These are phyloP conservation scores for Cercospora sp. DNA, from an alignment of 2,329 filamentous ascomycete species.

Conservation along the genomic window DNA sequence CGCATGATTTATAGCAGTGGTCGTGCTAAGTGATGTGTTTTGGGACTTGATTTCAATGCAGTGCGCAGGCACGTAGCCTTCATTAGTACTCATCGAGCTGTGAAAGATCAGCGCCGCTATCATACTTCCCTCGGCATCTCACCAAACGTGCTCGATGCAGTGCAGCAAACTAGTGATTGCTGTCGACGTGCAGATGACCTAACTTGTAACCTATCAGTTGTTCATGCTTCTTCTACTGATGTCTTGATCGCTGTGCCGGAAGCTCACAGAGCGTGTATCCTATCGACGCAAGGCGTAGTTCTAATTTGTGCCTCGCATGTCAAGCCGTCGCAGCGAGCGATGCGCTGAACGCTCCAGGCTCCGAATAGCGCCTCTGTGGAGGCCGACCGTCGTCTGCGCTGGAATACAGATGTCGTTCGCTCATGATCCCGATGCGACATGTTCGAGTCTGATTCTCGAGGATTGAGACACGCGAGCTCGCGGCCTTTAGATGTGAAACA, in stretches of 20 bases:
- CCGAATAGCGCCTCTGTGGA: neutral
- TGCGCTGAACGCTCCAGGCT: neutral
- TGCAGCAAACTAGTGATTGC: neutral
- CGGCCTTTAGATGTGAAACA: neutral
- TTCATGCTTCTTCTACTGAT: neutral
- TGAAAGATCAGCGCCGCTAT: constrained; percentile 9
- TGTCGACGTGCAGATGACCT: neutral
- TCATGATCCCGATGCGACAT: neutral
- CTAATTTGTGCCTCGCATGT: neutral
- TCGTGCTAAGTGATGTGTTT: neutral
- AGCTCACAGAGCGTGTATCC: neutral
- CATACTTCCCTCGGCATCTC: neutral
- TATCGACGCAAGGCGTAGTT: neutral
- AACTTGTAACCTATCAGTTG: neutral
- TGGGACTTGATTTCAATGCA: neutral
- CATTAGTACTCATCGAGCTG: neutral
- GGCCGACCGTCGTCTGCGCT: neutral
- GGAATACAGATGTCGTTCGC: neutral
- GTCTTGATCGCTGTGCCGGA: neutral
- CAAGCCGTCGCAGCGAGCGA: neutral
- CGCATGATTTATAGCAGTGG: neutral
- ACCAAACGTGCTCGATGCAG: neutral
- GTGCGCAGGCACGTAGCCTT: neutral
- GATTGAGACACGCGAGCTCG: neutral
- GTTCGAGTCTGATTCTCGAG: neutral